phyloP scores from a whole-genome alignment of 2,329 filamentous ascomycete genomes.

The Fusarium cyanostomum region DNA sequence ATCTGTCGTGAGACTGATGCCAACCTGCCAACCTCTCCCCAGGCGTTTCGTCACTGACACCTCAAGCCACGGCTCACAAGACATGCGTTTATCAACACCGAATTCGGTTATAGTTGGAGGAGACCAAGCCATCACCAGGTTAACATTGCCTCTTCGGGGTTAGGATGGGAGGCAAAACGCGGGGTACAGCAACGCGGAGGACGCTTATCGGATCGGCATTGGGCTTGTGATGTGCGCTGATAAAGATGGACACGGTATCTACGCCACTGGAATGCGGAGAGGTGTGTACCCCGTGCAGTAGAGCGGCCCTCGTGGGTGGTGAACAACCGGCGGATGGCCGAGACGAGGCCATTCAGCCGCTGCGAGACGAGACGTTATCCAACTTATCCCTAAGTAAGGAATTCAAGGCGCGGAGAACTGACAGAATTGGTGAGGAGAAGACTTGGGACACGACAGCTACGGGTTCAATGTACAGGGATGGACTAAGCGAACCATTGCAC shows the following conservation, averaged over 20 bases:
- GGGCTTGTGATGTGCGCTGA: conserved; percentile 19
- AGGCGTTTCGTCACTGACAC: background rate
- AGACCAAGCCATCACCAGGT: conserved; percentile 1
- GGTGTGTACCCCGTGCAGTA: background rate
- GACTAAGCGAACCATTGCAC: no score
- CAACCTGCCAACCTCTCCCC: background rate
- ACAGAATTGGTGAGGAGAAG: no score
- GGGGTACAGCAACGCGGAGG: conserved; percentile 20
- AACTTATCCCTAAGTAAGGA: no score
- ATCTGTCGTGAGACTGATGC: background rate
- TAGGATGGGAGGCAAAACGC: conserved; percentile 18
- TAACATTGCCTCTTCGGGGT: conserved; percentile 32
- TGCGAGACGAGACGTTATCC: no score
- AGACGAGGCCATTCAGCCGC: background rate
- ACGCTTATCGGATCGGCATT: conserved; percentile 28
- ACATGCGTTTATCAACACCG: conserved; percentile 19
- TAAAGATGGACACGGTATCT: conserved; percentile 4
- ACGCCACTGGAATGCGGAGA: conserved; percentile 14
- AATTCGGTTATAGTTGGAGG: conserved; percentile 27
- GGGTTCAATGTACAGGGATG: no score
- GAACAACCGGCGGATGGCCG: background rate
- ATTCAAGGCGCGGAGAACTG: no score
- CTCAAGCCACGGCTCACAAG: background rate
- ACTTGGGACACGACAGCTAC: no score
- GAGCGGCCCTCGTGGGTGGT: background rate